These are phyloP conservation scores for Solanum corneliomulleri DNA, from an alignment of 257 asterid species.

Conservation along the genomic window DNA sequence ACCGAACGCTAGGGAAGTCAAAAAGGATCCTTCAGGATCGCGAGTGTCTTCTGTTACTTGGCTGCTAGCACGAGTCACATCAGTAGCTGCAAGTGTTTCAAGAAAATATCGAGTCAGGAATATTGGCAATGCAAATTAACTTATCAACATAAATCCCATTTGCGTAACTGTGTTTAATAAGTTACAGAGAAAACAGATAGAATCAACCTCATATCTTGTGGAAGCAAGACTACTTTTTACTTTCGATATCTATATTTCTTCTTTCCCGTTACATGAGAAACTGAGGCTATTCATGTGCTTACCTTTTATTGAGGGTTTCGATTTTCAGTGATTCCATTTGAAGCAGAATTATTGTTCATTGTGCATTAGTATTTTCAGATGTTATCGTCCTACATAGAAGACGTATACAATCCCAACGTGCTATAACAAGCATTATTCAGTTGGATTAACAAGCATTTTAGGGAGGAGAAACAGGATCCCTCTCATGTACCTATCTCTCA, in stretches of 20 bases:
- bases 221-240: background rate
- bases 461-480: background rate
- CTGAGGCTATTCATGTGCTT: background rate
- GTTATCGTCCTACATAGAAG: background rate
- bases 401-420: background rate
- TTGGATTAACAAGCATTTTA: background rate
- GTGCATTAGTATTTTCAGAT: background rate
- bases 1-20: conserved; percentile 19
- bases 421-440: background rate
- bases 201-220: background rate
- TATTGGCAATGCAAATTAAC: background rate
- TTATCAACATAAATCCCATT: background rate
- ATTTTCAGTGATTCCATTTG: background rate
- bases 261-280: background rate
- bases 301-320: background rate
- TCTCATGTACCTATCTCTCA: background rate
- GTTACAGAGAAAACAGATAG: background rate
- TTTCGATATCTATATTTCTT: background rate
- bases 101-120: background rate
- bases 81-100: conserved; percentile 26
- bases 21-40: conserved; percentile 31
- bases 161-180: background rate
- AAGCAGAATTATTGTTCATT: background rate
- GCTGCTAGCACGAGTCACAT: conserved; percentile 9
- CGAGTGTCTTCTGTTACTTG: conserved; percentile 8